Evolutionary conservation across 306 rosid genomes (phyloP), one percentile per base, ranked within the genome.

Genomic region (Macrotyloma uniflorum): DNA sequence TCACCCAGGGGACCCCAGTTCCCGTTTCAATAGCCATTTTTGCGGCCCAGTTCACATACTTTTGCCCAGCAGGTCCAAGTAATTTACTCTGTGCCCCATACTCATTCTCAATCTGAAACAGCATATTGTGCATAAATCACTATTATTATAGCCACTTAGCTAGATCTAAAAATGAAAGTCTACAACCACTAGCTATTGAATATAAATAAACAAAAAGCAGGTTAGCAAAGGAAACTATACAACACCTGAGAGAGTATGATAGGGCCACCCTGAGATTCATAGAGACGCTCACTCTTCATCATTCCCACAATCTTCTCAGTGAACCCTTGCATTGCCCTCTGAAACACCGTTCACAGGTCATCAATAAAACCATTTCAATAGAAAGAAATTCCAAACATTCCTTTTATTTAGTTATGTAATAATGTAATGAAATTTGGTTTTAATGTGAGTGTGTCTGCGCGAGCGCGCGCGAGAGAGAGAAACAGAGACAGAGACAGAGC

Each of bases 1-100:
- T 96, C 45, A 96, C 86, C 99, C 99, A 96, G 0, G 99, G 99
- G 74, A 96, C 99, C 36, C 99, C 99, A 14, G 99, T 96, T 58
- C 80, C 93, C 85, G 80, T 82, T 85, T 93, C 93, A 28, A 91
- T 91, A 28, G 99, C 99, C 99, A 96, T 96, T 53, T 93, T 88
- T 61, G 99, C 99, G 7, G 99, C 99, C 99, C 99, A 96, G 59
- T 76, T 91, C 86, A 93, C 72, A 79, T 96, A 96, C 76, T 85
- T 90, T 50, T 93, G 87, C 43, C 98, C 99, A 75, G 86, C 86
- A 49, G 96, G 81, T 81, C 99, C 99, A 74, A 85, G 72, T 57
- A 91, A 74, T 86, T 96, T 91, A 74, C 99, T 93, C 75, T 93
- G 98, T 51, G 23, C 85, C 68, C 99, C 99, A 75, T 91, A 96